Evolutionary conservation across 2,329 filamentous ascomycete genomes (phyloP).

Genomic region (Pseudopithomyces maydicus): DNA sequence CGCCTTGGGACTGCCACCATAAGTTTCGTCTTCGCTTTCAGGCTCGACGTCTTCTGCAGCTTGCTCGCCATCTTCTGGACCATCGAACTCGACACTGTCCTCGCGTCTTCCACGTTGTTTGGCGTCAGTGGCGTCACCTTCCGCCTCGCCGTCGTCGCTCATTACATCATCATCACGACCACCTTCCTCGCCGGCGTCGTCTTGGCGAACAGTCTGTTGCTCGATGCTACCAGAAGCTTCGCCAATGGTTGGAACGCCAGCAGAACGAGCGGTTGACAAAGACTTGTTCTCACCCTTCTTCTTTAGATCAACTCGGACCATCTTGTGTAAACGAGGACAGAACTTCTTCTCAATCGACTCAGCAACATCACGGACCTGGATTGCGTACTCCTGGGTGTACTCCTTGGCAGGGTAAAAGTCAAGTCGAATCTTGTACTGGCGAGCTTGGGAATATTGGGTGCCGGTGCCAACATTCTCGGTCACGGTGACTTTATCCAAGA

Average conservation of each 20-base stretch:
- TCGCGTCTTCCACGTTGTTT: conserved; percentile 77
- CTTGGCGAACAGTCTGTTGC: conserved; percentile 54
- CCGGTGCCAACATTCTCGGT: conserved; percentile 79
- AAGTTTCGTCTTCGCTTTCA: conserved; percentile 61
- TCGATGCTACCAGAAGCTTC: conserved; percentile 61
- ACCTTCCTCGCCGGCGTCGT: conserved; percentile 49
- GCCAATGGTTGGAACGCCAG: conserved; percentile 78
- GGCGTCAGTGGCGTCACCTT: conserved; percentile 64
- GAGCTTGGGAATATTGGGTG: conserved; percentile 70
- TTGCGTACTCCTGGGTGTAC: conserved; percentile 85
- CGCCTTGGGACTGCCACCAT: conserved; percentile 52
- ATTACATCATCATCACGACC: conserved; percentile 70
- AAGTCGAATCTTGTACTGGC: conserved; percentile 81
- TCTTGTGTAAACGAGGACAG: conserved; percentile 70
- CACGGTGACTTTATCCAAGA: conserved; percentile 81
- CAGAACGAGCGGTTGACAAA: conserved; percentile 56
- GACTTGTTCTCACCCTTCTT: conserved; percentile 70
- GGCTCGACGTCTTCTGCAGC: conserved; percentile 69
- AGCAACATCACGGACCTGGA: conserved; percentile 77
- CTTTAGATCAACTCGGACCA: conserved; percentile 76
- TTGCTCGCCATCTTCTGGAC: conserved; percentile 90
- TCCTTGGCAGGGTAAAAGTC: conserved; percentile 84
- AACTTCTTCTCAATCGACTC: conserved; percentile 81
- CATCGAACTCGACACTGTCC: conserved; percentile 87
- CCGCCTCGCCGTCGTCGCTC: conserved; percentile 67